Conservation (phyloP, 2,329 filamentous ascomycete genomes). For the Trichoderma sp. region DNA sequence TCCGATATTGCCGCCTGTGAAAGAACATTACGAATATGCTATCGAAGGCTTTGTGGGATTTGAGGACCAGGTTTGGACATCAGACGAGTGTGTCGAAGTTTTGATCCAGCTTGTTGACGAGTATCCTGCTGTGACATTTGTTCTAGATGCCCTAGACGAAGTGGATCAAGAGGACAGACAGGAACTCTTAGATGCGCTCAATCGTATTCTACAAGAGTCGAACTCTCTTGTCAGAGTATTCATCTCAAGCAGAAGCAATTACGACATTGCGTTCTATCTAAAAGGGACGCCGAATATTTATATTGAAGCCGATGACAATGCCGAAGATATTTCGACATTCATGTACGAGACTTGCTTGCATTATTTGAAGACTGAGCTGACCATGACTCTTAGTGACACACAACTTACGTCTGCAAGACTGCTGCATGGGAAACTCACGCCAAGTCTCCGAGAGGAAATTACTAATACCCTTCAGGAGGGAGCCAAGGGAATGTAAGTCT, state of each 20-base stretch:
- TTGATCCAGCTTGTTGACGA: neutral
- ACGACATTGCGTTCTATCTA: slow-evolving; percentile 2
- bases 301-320: slow-evolving; percentile 1
- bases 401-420: slow-evolving; percentile 3
- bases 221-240: neutral
- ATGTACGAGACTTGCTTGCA: neutral
- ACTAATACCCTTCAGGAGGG: neutral
- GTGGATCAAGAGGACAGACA: neutral
- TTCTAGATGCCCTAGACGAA: slow-evolving; percentile 7
- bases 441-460: slow-evolving; percentile 1
- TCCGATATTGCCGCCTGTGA: neutral
- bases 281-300: neutral
- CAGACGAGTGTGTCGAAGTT: neutral
- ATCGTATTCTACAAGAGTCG: neutral
- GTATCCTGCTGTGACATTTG: neutral
- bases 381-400: neutral
- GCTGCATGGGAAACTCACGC: neutral
- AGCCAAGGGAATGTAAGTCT: slow-evolving; percentile 7
- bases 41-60: neutral
- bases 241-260: slow-evolving; percentile 5
- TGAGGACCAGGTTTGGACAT: neutral
- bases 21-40: neutral
- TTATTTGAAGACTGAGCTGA: neutral
- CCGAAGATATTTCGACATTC: slow-evolving; percentile 12
- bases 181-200: neutral